phyloP scores from a whole-genome alignment of 108 stramenopile species.

The Poteriospumella lacustris region DNA sequence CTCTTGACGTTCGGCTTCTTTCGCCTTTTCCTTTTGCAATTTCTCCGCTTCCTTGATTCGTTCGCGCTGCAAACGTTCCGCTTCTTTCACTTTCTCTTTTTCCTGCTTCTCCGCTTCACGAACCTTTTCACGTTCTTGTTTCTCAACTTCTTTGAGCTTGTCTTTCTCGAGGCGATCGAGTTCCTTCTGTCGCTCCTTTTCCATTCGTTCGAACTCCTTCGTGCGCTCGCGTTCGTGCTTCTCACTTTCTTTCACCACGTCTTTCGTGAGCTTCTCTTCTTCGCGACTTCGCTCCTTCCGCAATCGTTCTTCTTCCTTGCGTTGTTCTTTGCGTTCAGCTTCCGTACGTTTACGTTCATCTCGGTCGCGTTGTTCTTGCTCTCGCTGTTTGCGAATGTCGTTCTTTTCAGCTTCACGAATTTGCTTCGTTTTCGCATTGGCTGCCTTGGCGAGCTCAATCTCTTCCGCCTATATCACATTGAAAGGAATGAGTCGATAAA shows the following conservation, averaged over 20 bases:
- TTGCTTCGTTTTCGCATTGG: not conserved
- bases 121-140: no score
- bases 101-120: no score
- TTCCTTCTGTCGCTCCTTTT: not conserved
- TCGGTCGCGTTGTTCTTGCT: not conserved
- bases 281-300: no score
- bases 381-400: not conserved
- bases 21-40: not conserved
- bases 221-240: not conserved
- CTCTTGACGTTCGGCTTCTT: not conserved
- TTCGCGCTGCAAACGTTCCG: no score
- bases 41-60: no score
- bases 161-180: not conserved
- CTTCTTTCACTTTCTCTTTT: no score
- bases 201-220: not conserved
- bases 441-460: not conserved
- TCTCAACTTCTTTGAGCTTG: no score
- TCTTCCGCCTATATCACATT: not conserved
- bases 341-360: slow-evolving; percentile 2
- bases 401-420: not conserved
- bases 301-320: slow-evolving; percentile 12
- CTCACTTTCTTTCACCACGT: no score
- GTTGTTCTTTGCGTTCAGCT: not conserved
- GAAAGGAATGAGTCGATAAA: not conserved
- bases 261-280: no score